Conservation (phyloP, 805 yeast species). For the Yamadazyma ubonensis region DNA sequence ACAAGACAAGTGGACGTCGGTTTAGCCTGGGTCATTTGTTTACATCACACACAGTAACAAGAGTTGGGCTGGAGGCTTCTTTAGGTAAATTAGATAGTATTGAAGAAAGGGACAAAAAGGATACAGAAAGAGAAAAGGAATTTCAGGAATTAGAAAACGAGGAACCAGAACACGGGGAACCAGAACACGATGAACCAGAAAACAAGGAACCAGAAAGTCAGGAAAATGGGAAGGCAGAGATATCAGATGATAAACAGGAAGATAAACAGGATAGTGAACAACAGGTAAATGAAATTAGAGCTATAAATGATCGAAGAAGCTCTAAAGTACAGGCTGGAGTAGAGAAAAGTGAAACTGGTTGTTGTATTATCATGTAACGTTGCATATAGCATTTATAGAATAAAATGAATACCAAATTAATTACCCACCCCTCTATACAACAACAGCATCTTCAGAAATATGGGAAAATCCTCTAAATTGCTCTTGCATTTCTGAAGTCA, state of each 20-base stretch:
- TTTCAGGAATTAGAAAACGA: no score
- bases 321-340: no score
- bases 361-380: conserved; percentile 20
- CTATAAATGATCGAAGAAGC: not conserved
- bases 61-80: conserved; percentile 3
- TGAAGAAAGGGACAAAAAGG: not conserved
- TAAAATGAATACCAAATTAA: no score
- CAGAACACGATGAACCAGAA: no score
- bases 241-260: no score
- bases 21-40: not conserved
- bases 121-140: not conserved
- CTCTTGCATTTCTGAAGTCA: conserved; percentile 87
- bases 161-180: no score
- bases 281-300: no score
- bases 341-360: conserved; percentile 15
- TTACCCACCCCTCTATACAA: no score
- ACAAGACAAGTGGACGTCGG: conserved; percentile 2
- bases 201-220: no score
- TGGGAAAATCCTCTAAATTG: conserved; percentile 97
- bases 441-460: conserved; percentile 58
- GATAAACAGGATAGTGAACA: no score
- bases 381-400: conserved; percentile 4
- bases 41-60: conserved; percentile 1
- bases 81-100: not conserved
- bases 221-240: no score